These are phyloP conservation scores for Penstemon davidsonii DNA, from an alignment of 257 asterid species.

Conservation along the genomic window DNA sequence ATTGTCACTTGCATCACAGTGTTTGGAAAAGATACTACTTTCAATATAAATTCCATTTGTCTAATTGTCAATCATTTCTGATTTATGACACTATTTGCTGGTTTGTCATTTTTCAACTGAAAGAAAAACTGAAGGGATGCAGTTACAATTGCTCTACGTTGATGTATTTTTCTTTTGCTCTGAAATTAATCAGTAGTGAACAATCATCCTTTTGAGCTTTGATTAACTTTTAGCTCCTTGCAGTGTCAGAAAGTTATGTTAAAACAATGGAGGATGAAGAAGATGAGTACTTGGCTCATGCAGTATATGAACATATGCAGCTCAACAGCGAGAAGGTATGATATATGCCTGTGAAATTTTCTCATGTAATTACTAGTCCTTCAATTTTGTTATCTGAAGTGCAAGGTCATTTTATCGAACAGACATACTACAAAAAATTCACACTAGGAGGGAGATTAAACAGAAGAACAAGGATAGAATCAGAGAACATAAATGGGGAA, in stretches of 20 bases:
- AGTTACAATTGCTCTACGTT: slow-evolving; percentile 11
- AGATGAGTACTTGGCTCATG: slow-evolving; percentile 80
- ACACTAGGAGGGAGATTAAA: neutral
- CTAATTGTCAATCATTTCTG: neutral
- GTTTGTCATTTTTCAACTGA: slow-evolving; percentile 1
- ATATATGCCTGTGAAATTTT: slow-evolving; percentile 19
- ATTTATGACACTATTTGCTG: neutral
- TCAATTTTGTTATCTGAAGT: slow-evolving; percentile 10
- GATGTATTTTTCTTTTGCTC: slow-evolving; percentile 5
- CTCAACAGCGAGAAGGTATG: slow-evolving; percentile 69
- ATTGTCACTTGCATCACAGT: neutral
- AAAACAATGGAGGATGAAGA: slow-evolving; percentile 85
- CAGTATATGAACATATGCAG: slow-evolving; percentile 78
- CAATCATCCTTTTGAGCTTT: slow-evolving; percentile 32
- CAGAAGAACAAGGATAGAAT: too few species aligned
- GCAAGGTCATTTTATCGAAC: neutral
- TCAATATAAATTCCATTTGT: neutral
- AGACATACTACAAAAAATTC: slow-evolving; percentile 11
- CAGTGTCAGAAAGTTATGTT: slow-evolving; percentile 45
- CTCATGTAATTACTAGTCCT: slow-evolving; percentile 9
- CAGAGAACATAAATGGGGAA: too few species aligned
- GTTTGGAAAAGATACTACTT: slow-evolving; percentile 3
- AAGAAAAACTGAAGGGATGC: slow-evolving; percentile 21
- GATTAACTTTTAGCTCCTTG: slow-evolving; percentile 36
- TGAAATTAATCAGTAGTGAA: slow-evolving; percentile 6